Base-by-base conservation (phyloP, 192 early-diverging fungal genomes). In the Backusella circina region DNA sequence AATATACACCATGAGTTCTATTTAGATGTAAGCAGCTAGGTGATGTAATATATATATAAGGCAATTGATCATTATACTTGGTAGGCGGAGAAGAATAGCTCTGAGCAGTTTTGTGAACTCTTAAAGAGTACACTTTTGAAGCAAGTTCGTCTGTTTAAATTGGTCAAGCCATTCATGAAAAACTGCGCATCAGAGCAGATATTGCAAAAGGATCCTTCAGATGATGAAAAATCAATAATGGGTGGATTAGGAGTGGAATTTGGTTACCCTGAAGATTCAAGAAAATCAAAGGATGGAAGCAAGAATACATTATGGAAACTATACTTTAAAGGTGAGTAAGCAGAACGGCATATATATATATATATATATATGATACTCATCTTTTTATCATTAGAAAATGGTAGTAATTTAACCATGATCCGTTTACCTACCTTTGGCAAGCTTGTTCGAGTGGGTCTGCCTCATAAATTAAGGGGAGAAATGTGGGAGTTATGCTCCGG, bases 401-500 rank as follows among this genome's bases (percentile, higher is more conserved):
- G 95, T 0, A 83, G 95, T 32, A 95, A 97, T 73, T 80, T 97
- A 75, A 95, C 95, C 2, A 80, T 90, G 37, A 77, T 95, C 0
- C 88, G 92, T 13, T 79, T 87, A 0, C 90, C 95, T 7, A 93
- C 92, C 61, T 95, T 95, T 83, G 89, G 90, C 69, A 91, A 94
- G 70, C 83, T 96, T 35, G 88, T 96, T 39, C 87, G 93, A 15
- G 88, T 95, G 3, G 95, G 95, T 1, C 78, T 97, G 50, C 93
- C 95, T n/a, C 93, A 94, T 76, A 73, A 77, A 7, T 78, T 97
- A 77, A 84, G 95, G 15, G 95, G 94, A 37, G 95, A 97, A 81
- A 88, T 95, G 28, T 97, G 95, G 95, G 95, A 97, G 81, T 78
- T 95, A 35, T 89, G 88, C 72, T 91, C 91, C 32, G 95, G 95